Evolutionary conservation across 2,329 filamentous ascomycete species (phyloP).

Genomic region (Paradendryphiella salina): DNA sequence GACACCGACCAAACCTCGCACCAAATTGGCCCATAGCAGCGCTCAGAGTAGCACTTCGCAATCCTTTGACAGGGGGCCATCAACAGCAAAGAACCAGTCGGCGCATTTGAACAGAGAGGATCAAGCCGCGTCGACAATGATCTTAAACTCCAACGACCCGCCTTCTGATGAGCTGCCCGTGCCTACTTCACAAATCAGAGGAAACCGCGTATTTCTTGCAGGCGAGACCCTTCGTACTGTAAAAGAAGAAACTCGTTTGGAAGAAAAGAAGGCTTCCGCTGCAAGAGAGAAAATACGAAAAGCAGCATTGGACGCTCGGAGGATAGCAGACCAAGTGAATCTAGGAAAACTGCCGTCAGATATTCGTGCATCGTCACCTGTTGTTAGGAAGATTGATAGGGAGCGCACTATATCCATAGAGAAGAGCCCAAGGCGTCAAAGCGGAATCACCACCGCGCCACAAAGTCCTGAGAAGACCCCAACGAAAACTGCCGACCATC

Average conservation of each 20-base stretch:
- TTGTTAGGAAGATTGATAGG: conserved; percentile 3
- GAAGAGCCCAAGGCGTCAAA: conserved; percentile 9
- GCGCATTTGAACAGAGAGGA: too few relatives aligned
- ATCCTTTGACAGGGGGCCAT: background rate
- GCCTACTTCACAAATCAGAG: background rate
- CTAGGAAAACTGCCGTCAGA: background rate
- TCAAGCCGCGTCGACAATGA: too few relatives aligned
- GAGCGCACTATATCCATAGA: conserved; percentile 2
- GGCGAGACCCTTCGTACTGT: background rate
- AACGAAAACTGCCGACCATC: background rate
- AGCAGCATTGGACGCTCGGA: background rate
- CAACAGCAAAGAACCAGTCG: background rate
- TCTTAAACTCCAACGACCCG: too few relatives aligned
- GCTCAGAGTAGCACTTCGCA: background rate
- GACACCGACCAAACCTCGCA: conserved; percentile 14
- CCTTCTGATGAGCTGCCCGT: background rate
- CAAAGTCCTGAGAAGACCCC: conserved; percentile 1
- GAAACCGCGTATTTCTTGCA: background rate
- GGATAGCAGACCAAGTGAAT: background rate
- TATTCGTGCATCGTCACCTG: background rate
- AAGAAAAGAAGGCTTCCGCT: background rate
- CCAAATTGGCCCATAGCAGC: background rate
- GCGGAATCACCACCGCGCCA: conserved; percentile 7
- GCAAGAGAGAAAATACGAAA: background rate
- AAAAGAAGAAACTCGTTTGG: background rate